Conservation (phyloP, 1,284 basidiomycete species). For the Ceratobasidium sp. region DNA sequence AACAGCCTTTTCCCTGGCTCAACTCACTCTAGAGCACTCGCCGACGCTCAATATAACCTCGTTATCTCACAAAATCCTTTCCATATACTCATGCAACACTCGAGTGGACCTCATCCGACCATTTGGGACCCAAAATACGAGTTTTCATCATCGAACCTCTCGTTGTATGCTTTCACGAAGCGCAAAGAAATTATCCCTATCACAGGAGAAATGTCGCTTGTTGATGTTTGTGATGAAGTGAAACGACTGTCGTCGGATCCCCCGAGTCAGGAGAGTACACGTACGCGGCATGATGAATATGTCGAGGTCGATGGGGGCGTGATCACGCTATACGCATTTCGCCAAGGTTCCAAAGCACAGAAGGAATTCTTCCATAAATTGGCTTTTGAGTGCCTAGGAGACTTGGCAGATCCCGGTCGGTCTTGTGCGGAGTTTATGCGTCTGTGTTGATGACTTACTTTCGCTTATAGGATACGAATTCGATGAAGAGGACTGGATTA, state of each 20-base stretch:
- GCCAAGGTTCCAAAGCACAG: background rate
- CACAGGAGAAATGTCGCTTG: slow-evolving; percentile 8
- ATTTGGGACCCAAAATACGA: slow-evolving; percentile 22
- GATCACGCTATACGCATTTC: background rate
- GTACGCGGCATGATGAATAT: background rate
- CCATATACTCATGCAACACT: background rate
- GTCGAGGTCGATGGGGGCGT: background rate
- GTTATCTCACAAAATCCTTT: background rate
- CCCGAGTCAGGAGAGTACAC: background rate
- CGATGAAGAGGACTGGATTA: background rate
- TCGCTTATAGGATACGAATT: background rate
- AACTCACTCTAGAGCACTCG: background rate
- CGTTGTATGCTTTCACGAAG: background rate
- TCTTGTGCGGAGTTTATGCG: background rate
- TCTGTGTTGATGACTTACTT: background rate
- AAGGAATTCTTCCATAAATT: background rate
- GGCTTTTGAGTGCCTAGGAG: background rate
- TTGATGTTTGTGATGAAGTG: background rate
- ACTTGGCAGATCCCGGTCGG: slow-evolving; percentile 15
- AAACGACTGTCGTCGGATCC: background rate
- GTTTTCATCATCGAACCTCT: background rate
- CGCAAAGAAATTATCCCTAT: background rate
- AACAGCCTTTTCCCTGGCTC: background rate
- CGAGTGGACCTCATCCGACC: background rate
- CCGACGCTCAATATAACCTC: background rate